These are phyloP conservation scores for Zygosaccharomyces rouxii DNA, from an alignment of 805 yeast species.

Conservation along the genomic window DNA sequence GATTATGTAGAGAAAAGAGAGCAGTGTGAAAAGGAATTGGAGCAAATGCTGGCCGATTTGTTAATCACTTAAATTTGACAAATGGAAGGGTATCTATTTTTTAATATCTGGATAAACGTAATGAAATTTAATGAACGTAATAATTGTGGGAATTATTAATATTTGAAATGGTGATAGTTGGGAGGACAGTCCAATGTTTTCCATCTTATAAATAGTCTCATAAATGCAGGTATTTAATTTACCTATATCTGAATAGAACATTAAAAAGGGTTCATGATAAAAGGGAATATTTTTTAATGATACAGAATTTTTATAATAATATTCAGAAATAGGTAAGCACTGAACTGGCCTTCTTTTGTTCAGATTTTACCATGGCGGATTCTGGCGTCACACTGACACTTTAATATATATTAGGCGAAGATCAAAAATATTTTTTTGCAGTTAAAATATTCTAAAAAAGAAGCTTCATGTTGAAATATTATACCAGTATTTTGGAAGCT, in stretches of 20 bases:
- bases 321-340: too few relatives aligned
- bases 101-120: not conserved
- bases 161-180: not conserved
- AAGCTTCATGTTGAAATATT: not conserved
- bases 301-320: too few relatives aligned
- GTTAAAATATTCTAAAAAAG: not conserved
- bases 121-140: not conserved
- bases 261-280: too few relatives aligned
- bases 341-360: too few relatives aligned
- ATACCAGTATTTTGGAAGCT: too few relatives aligned
- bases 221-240: too few relatives aligned
- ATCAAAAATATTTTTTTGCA: not conserved
- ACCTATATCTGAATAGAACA: too few relatives aligned
- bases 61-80: not conserved
- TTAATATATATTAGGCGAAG: not conserved
- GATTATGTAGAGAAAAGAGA: conserved; percentile 18
- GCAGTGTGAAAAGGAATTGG: conserved; percentile 20
- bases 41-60: conserved; percentile 15
- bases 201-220: too few relatives aligned
- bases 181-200: too few relatives aligned
- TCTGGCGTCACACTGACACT: not conserved
- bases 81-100: too few relatives aligned
- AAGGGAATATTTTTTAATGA: too few relatives aligned
- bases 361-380: not conserved
- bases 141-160: not conserved